Evolutionary conservation across 176 grass and related monocot genomes (phyloP).

Genomic region (Rhynchospora tenuis): DNA sequence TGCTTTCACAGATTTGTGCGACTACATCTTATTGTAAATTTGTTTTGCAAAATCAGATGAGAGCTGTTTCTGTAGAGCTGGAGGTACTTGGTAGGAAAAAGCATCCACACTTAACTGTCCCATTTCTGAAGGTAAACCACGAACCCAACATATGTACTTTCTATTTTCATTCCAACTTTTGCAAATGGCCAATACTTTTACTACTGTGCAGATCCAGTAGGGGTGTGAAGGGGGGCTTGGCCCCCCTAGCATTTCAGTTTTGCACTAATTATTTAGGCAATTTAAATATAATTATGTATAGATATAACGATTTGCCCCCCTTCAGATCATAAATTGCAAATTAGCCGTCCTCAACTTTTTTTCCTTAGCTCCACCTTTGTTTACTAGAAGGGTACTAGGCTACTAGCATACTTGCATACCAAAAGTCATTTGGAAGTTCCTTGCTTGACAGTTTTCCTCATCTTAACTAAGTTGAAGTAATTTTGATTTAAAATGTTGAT

Average conservation of each 20-base stretch:
- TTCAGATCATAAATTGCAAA: too few relatives aligned
- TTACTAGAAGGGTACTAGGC: neutral
- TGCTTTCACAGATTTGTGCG: neutral
- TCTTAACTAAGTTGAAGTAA: neutral
- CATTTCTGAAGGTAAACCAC: slow-evolving; percentile 81
- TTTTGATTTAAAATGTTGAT: neutral
- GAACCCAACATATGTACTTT: slow-evolving; percentile 12
- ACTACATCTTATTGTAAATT: neutral
- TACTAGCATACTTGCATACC: neutral
- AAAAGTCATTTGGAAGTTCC: neutral
- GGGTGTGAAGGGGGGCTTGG: too few relatives aligned
- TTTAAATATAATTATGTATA: too few relatives aligned
- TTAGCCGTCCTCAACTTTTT: too few relatives aligned
- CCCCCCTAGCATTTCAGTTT: too few relatives aligned
- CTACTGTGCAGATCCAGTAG: too few relatives aligned
- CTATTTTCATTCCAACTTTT: neutral
- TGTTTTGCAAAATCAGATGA: slow-evolving; percentile 45
- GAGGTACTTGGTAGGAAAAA: slow-evolving; percentile 91
- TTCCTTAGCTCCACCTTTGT: too few relatives aligned
- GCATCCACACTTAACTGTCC: slow-evolving; percentile 77
- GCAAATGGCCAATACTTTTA: too few relatives aligned
- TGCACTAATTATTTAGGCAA: too few relatives aligned
- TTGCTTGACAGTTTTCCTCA: neutral
- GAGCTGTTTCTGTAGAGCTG: slow-evolving; percentile 72
- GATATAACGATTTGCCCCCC: too few relatives aligned